Percentiles rank a stretch among this genome's conserved stretches.
phyloP scores from a whole-genome alignment of 768 basidiomycete species.

The Termitomyces heimii region DNA sequence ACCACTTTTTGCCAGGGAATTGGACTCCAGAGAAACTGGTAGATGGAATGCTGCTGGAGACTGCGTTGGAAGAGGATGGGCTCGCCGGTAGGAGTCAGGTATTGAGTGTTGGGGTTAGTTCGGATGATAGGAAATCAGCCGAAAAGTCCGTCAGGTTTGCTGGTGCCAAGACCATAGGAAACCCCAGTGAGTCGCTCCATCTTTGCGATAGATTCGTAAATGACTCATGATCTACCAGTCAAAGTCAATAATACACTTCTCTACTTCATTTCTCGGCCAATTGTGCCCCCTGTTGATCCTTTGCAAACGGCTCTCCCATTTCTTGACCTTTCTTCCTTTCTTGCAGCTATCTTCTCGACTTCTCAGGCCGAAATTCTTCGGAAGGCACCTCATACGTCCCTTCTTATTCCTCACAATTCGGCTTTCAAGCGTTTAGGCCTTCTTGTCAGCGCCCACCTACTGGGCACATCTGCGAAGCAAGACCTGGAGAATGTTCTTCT shows the following conservation, averaged over 20 bases:
- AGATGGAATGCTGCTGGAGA: slow-evolving; percentile 74
- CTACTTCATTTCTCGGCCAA: slow-evolving; percentile 82
- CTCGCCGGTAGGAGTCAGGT: slow-evolving; percentile 68
- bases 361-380: slow-evolving; percentile 68
- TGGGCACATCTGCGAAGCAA: slow-evolving; percentile 67
- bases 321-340: slow-evolving; percentile 85
- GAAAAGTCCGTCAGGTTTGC: slow-evolving; percentile 69
- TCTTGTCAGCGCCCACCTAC: slow-evolving; percentile 82
- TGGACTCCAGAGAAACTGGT: slow-evolving; percentile 67
- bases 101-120: slow-evolving; percentile 57
- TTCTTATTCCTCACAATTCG: slow-evolving; percentile 84
- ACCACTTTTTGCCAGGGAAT: slow-evolving; percentile 87
- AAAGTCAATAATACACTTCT: slow-evolving; percentile 73
- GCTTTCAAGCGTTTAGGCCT: slow-evolving; percentile 84
- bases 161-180: slow-evolving; percentile 74
- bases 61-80: slow-evolving; percentile 68
- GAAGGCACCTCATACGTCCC: slow-evolving; percentile 62
- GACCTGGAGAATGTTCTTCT: slow-evolving; percentile 81
- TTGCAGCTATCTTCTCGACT: slow-evolving; percentile 86
- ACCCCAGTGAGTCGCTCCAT: slow-evolving; percentile 50
- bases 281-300: slow-evolving; percentile 77
- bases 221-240: slow-evolving; percentile 37
- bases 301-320: slow-evolving; percentile 76
- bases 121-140: slow-evolving; percentile 39
- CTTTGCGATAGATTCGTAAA: not conserved